Evolutionary conservation across 306 rosid genomes (phyloP).

Genomic region (Aeschynomene evenia): DNA sequence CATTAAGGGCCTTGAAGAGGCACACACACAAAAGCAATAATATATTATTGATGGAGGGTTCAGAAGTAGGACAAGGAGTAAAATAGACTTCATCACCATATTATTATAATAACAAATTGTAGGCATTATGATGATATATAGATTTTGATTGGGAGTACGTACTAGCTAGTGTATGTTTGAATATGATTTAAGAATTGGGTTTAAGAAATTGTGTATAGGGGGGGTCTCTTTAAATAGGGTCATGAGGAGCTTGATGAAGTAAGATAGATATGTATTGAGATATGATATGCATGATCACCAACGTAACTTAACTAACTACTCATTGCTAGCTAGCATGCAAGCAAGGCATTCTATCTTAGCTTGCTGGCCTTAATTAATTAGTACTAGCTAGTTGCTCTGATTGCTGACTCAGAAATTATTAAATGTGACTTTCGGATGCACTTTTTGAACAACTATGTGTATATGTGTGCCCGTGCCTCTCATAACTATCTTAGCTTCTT

Average conservation of each 20-base stretch:
- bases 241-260: no score
- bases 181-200: no score
- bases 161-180: no score
- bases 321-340: constrained; percentile 24
- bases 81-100: constrained; percentile 23
- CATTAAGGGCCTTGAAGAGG: constrained; percentile 39
- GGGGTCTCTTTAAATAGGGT: no score
- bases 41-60: constrained; percentile 37
- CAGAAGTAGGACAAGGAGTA: constrained; percentile 33
- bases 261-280: no score
- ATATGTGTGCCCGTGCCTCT: constrained; percentile 47
- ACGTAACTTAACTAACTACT: no score
- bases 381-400: no score
- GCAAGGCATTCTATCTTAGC: constrained; percentile 40
- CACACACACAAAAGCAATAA: constrained; percentile 11
- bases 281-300: no score
- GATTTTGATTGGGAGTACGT: constrained; percentile 28
- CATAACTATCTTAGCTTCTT: constrained; percentile 39
- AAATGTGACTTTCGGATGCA: constrained; percentile 25
- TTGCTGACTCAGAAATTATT: constrained; percentile 1
- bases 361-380: constrained; percentile 36
- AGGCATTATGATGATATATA: no score
- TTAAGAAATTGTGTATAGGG: no score
- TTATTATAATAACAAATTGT: no score
- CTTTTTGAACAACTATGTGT: constrained; percentile 48